These are phyloP conservation scores for Cryptococcus depauperatus DNA, from an alignment of 1,284 basidiomycete species.

Conservation along the genomic window DNA sequence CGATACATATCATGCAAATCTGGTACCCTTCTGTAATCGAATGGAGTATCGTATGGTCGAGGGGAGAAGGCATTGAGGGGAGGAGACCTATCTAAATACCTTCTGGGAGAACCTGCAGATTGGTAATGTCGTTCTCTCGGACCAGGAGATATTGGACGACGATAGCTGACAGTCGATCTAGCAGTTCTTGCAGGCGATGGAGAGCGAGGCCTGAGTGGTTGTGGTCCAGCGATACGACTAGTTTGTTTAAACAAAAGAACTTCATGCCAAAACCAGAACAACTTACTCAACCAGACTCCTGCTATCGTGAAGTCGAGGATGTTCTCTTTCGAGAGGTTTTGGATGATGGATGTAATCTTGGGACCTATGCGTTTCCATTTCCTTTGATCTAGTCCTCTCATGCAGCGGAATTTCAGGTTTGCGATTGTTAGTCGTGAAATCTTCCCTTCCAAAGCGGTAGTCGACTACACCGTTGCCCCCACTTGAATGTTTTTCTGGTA, in stretches of 20 bases:
- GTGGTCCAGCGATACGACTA: conserved; percentile 4
- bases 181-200: conserved; percentile 3
- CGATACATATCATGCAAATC: background rate
- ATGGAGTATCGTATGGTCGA: background rate
- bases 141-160: background rate
- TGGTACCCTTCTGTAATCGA: background rate
- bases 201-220: conserved; percentile 4
- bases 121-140: background rate
- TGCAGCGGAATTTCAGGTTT: no score
- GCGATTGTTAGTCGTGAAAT: no score
- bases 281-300: conserved; percentile 6
- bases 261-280: background rate
- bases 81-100: conserved; percentile 7
- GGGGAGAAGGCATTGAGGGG: background rate
- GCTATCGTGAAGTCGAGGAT: no score
- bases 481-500: background rate
- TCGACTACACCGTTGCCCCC: background rate
- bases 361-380: background rate
- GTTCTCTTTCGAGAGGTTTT: no score
- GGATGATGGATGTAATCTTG: no score
- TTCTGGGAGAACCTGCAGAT: conserved; percentile 1
- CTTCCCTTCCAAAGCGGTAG: background rate
- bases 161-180: background rate
- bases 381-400: background rate
- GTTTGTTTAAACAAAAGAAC: background rate